Conservation (phyloP, 352 stramenopile species). For the Pythium scleroteichum region DNA sequence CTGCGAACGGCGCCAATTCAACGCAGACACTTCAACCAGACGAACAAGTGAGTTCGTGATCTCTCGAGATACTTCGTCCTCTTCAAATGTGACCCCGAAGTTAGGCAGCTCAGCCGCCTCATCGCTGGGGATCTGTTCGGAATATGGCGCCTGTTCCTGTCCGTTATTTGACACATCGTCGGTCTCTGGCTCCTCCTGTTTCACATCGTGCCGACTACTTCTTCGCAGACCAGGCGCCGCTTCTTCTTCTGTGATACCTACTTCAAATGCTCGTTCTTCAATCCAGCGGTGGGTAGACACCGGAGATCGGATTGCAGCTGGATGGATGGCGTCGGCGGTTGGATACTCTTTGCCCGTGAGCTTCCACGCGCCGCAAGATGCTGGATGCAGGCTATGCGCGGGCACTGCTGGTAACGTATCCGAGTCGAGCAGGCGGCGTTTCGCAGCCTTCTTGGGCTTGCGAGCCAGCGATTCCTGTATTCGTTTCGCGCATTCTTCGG, state of each 20-base stretch:
- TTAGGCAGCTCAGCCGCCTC: slow-evolving; percentile 19
- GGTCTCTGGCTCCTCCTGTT: background rate
- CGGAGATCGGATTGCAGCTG: slow-evolving; percentile 8
- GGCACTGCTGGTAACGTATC: slow-evolving; percentile 44
- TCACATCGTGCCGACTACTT: slow-evolving; percentile 16
- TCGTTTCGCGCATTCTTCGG: background rate
- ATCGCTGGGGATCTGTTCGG: background rate
- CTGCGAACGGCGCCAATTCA: slow-evolving; percentile 72
- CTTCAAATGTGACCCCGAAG: slow-evolving; percentile 59
- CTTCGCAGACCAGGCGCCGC: slow-evolving; percentile 2
- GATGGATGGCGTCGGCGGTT: slow-evolving; percentile 15
- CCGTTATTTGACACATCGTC: slow-evolving; percentile 4
- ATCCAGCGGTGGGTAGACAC: slow-evolving; percentile 16
- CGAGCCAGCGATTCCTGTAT: slow-evolving; percentile 10
- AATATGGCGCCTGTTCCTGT: background rate
- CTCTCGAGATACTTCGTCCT: slow-evolving; percentile 72
- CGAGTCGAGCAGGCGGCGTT: slow-evolving; percentile 34
- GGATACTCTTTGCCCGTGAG: slow-evolving; percentile 49
- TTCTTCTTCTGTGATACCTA: background rate
- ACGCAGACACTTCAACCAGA: slow-evolving; percentile 59
- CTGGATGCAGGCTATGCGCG: slow-evolving; percentile 47
- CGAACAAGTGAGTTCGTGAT: slow-evolving; percentile 54
- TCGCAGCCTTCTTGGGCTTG: slow-evolving; percentile 11
- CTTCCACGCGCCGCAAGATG: slow-evolving; percentile 64
- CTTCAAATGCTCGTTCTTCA: slow-evolving; percentile 13